Percentiles rank a stretch among this genome's conserved stretches.
Evolutionary conservation across 192 early-diverging fungal genomes (phyloP).

Genomic region (Podila epicladia): DNA sequence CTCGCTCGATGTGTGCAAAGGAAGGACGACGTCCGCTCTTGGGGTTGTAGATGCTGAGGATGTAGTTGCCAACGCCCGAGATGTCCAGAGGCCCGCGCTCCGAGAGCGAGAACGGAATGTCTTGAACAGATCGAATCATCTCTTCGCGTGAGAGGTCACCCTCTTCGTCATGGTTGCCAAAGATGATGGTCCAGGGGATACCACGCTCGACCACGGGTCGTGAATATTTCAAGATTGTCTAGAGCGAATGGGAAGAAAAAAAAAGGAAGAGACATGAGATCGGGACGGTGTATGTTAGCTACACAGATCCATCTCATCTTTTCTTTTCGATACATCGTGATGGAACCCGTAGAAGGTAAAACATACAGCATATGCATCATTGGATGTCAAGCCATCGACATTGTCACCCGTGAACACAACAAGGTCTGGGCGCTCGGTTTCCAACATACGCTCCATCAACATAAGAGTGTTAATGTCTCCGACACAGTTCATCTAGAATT

Average conservation of each 20-base stretch:
- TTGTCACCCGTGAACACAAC: constrained; percentile 60
- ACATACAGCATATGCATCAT: constrained; percentile 45
- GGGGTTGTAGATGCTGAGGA: constrained; percentile 37
- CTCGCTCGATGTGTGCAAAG: background rate
- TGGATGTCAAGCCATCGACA: constrained; percentile 48
- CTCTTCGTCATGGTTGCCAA: constrained; percentile 60
- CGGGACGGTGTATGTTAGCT: background rate
- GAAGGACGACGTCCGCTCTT: background rate
- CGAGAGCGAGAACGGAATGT: constrained; percentile 50
- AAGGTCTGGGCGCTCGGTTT: constrained; percentile 54
- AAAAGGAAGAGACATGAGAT: background rate
- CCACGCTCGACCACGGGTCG: constrained; percentile 34
- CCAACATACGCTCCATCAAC: constrained; percentile 52
- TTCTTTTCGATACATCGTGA: background rate
- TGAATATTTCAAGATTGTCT: constrained; percentile 49
- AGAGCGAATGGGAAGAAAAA: background rate
- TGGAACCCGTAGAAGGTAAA: background rate
- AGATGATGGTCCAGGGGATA: constrained; percentile 53
- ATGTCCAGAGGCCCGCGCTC: constrained; percentile 47
- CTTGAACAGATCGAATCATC: constrained; percentile 44
- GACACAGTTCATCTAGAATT: constrained; percentile 44
- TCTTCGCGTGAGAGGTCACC: constrained; percentile 56
- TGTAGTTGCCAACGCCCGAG: constrained; percentile 55
- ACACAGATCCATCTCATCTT: too few relatives aligned
- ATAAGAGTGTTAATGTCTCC: constrained; percentile 53